Evolutionary conservation across 2,329 filamentous ascomycete genomes (phyloP).

Genomic region (Ascomycota sp.): DNA sequence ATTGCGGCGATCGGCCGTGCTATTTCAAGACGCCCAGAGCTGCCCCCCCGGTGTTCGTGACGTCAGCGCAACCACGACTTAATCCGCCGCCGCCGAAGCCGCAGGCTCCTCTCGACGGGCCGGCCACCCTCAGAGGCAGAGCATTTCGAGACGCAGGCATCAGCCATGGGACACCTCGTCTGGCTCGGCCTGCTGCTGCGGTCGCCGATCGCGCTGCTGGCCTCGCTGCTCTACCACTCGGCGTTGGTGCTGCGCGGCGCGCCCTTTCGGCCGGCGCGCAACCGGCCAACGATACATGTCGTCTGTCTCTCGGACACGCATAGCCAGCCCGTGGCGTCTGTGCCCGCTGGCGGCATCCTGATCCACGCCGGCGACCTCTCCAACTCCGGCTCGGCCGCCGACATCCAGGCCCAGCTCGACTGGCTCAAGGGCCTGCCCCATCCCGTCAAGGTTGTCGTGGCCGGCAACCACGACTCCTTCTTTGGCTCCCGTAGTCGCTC

Average conservation of each 20-base stretch:
- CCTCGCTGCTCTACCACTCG: constrained; percentile 40
- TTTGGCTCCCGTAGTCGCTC: constrained; percentile 48
- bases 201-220: constrained; percentile 46
- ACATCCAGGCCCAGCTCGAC: constrained; percentile 67
- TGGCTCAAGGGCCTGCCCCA: constrained; percentile 64
- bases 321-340: constrained; percentile 28
- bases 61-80: too few species aligned
- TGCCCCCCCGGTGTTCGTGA: too few species aligned
- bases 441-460: constrained; percentile 59
- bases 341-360: constrained; percentile 65
- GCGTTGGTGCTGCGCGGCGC: constrained; percentile 47
- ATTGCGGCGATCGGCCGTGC: too few species aligned
- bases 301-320: constrained; percentile 90
- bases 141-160: too few species aligned
- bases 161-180: constrained; percentile 22
- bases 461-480: constrained; percentile 78
- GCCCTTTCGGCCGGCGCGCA: constrained; percentile 36
- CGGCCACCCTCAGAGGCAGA: too few species aligned
- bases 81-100: too few species aligned
- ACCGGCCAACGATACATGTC: constrained; percentile 20
- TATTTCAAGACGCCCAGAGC: too few species aligned
- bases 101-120: too few species aligned
- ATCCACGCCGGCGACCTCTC: constrained; percentile 81
- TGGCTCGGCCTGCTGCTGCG: constrained; percentile 34
- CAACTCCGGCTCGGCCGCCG: constrained; percentile 46